A percentile compares a stretch with the other conserved stretches of the same genome.
Evolutionary conservation across 371 early-diverging fungal species (phyloP).

Genomic region (Actinomucor elegans): DNA sequence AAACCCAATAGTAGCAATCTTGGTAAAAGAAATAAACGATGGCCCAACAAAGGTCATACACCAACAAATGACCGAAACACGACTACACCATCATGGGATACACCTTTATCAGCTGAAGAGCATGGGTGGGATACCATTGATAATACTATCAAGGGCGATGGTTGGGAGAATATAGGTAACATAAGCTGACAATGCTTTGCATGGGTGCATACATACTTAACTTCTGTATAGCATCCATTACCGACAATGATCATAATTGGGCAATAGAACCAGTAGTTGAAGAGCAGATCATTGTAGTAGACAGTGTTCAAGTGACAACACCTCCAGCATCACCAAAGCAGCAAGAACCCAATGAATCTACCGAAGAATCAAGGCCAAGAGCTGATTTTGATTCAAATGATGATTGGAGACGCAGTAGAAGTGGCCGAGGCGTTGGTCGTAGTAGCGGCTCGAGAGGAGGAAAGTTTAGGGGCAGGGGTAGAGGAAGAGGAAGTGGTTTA

Average conservation of each 20-base stretch:
- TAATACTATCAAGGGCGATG: neutral
- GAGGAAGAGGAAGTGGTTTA: conserved; percentile 17
- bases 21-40: neutral
- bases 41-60: too few relatives aligned
- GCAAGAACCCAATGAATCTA: neutral
- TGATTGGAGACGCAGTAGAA: conserved; percentile 12
- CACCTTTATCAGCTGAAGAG: too few relatives aligned
- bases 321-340: neutral
- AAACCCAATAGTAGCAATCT: too few relatives aligned
- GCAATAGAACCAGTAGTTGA: neutral
- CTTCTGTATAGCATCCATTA: neutral
- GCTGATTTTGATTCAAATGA: neutral
- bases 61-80: too few relatives aligned
- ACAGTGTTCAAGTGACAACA: neutral
- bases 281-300: neutral
- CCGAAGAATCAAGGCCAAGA: neutral
- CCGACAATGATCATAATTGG: neutral
- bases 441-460: conserved; percentile 1
- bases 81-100: too few relatives aligned
- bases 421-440: neutral
- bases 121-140: neutral
- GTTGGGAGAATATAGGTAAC: neutral
- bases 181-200: too few relatives aligned
- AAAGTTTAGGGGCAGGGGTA: conserved; percentile 7
- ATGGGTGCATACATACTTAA: too few relatives aligned